Evolutionary conservation across 306 rosid species (phyloP).

Genomic region (Lathyrus aphaca): DNA sequence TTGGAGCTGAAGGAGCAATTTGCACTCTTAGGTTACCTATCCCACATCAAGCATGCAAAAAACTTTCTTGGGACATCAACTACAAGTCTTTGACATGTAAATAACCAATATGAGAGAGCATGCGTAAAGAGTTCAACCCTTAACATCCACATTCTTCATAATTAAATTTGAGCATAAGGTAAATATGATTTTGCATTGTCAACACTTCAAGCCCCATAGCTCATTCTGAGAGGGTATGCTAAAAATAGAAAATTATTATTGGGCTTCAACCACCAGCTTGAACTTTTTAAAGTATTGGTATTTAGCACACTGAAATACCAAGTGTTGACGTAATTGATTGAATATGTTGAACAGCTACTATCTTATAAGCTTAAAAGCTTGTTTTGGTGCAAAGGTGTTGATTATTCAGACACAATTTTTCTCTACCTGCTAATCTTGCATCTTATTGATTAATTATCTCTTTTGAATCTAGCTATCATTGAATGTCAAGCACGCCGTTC

Average conservation of each 20-base stretch:
- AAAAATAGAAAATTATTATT: not conserved
- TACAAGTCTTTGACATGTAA: not conserved
- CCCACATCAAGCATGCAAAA: not conserved
- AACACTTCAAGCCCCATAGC: conserved; percentile 4
- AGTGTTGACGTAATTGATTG: not conserved
- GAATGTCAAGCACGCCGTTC: conserved; percentile 12
- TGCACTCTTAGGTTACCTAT: not conserved
- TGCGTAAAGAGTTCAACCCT: not conserved
- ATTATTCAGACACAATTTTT: not conserved
- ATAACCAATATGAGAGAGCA: no score
- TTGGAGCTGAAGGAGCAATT: not conserved
- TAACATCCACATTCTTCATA: not conserved
- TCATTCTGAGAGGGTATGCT: not conserved
- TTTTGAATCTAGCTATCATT: not conserved
- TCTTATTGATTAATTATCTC: not conserved
- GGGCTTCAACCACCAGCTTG: not conserved
- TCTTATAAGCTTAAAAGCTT: not conserved
- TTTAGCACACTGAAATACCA: not conserved
- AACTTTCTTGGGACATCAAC: conserved; percentile 1
- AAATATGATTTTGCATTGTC: not conserved
- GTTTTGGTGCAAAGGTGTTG: not conserved
- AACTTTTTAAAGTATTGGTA: not conserved
- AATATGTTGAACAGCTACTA: conserved; percentile 2
- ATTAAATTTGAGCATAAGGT: not conserved
- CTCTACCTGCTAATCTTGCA: not conserved